Base-by-base conservation (phyloP, 495 filamentous ascomycete genomes). In the Trichoderma orchidacearum region DNA sequence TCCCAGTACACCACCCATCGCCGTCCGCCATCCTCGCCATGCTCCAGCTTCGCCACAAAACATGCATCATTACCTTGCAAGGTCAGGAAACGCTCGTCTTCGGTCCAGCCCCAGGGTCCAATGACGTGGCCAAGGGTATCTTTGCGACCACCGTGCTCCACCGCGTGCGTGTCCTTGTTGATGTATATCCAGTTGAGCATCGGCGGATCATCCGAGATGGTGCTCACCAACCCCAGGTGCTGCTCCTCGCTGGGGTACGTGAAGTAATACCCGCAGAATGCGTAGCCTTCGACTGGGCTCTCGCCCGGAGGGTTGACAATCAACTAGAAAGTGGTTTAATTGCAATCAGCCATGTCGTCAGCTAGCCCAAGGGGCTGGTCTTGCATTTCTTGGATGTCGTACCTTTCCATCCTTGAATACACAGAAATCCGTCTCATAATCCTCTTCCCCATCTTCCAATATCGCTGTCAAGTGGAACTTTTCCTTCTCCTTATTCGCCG, bases 101-200 rank as follows among this genome's bases (percentile, higher is more conserved):
- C 70, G 35, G 69, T 80, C 68, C 76, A 79, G 59, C 76, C 70
- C 78, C 79, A 84, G 0, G 80, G 79, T 9, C 80, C 80, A 35
- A 79, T 68, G 7, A 73, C 61, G 59, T 83, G 74, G 0, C 72
- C 61, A 61, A 70, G 23, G 54, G 69, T 76, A 45, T 72, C 75
- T 55, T 70, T 69, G 30, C 73, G 71, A 3, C 72, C 68, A 0
- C 79, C 80, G 59, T 82, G 78, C 58, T 75, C 75, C 36, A 84
- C 66, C 60, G 79, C 64, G 55, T 74, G 68, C 29, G 70, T 80
- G 59, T 78, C 76, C 58, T 76, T 72, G 68, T 83, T 79, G 57
- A 80, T 74, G 56, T 79, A 85, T 11, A 85, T 77, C 81, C 81
- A 85, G 69, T 83, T 81, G 28, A 85, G 73, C 71, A 78, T 74